Base-by-base conservation (phyloP, 148 eudicot genomes). In the Cornus kousa region DNA sequence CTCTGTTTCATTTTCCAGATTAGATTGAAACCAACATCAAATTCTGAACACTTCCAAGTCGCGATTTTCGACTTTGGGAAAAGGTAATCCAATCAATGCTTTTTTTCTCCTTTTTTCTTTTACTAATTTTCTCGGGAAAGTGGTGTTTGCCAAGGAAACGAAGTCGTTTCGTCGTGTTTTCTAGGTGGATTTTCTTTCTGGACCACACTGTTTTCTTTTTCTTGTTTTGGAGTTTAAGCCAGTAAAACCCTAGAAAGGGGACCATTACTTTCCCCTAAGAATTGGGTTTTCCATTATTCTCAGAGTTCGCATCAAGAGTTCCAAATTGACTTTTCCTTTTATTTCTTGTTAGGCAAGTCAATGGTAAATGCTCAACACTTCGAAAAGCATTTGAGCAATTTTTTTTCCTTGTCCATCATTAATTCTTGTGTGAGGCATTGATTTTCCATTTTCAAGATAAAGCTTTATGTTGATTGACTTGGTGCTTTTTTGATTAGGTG, bases 211-310 rank as follows among this genome's bases (percentile, higher is more conserved):
- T 11, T 24, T n/a, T 43, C 39, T 31, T 39, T 67, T 43, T 59
- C 40, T 39, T 68, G 3, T 40, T 67, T 19, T 2, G n/a, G 17
- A 59, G 24, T 55, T 60, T 57, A 22, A 70, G 17, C 11, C 57
- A 13, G 32, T 28, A 69, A 73, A 65, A 59, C 71, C 40, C 64
- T 62, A 79, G 69, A 62, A 77, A 65, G 75, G 77, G 64, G 65
- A 79, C 40, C 28, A 46, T 43, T 3, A 43, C 48, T 43, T 43
- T 43, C 48, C 48, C 48, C 48, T 43, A 43, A 7, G 10, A 43
- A 43, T 6, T 43, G 48, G 48, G 57, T 7, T 39, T 40, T 75
- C 57, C 22, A 9, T 75, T 64, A 10, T 75, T 64, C 70, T 64
- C 70, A 64, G 68, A 22, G 24, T 40, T 16, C 78, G 20, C 66